Base-by-base conservation (phyloP, 2,329 filamentous ascomycete species). In the Trichophyton verrucosum region DNA sequence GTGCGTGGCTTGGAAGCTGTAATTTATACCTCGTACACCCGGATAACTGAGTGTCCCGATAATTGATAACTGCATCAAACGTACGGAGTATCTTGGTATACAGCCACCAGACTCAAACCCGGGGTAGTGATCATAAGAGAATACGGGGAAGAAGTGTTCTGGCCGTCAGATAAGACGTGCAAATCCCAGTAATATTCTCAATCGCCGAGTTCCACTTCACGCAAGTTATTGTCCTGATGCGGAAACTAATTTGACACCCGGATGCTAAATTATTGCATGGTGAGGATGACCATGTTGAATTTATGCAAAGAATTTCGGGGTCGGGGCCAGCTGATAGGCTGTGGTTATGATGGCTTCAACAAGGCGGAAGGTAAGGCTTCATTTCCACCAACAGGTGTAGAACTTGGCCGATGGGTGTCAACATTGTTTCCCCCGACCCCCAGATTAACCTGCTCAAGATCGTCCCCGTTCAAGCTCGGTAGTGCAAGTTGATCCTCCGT, bases 341-440 rank as follows among this genome's bases (percentile, higher is more conserved):
- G 46, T 27, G 11, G 1, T n/a, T 13, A 1, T 27, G 8, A 49
- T 49, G 46, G 46, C 46, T 49, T 36, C 17, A 4, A 15, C 3
- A 13, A 1, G n/a, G 6, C 6, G 15, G 27, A 8, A 17, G 27
- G 7, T 9, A 13, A 36, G 33, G 24, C 30, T 33, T 55, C 27
- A 55, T 55, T 55, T 55, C 49, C 49, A 55, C 49, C 49, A 55
- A 55, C 49, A 8, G 33, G 7, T 55, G 49, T 55, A 36, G n/a
- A 20, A 36, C 5, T 55, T 55, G 24, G 15, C 49, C 49, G 49
- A 36, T 20, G 15, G 30, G 15, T n/a, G 49, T 17, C 17, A 7
- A 7, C 15, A 27, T 33, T 17, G 49, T 24, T n/a, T 15, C 15
- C 40, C 4, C 13, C 3, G 3, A 7, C 40, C 6, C 17, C 17